A percentile compares a stretch with the other conserved stretches of the same genome.
Evolutionary conservation across 768 basidiomycete genomes (phyloP).

Genomic region (Porpolomopsis calyptriformis): DNA sequence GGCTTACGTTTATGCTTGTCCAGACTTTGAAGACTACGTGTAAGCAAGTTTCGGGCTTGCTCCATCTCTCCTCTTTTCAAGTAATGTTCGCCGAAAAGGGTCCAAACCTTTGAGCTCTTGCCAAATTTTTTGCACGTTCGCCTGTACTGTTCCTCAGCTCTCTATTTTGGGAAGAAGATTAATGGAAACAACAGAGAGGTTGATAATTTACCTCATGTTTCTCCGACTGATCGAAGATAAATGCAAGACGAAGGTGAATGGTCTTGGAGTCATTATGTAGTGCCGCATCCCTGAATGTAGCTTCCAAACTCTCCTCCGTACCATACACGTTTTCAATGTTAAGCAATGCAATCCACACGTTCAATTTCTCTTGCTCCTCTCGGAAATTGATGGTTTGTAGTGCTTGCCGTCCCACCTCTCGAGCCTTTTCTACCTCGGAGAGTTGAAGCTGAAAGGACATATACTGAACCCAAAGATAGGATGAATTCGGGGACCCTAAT

Average conservation of each 20-base stretch:
- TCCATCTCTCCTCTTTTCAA: constrained; percentile 64
- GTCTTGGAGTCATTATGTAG: constrained; percentile 90
- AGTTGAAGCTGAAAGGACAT: constrained; percentile 98
- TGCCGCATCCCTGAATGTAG: constrained; percentile 82
- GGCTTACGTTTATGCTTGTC: constrained; percentile 88
- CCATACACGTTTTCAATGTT: constrained; percentile 94
- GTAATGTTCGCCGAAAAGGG: constrained; percentile 74
- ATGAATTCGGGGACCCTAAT: constrained; percentile 91
- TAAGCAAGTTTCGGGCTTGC: constrained; percentile 74
- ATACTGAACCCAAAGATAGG: constrained; percentile 97
- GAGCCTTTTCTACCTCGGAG: constrained; percentile 93
- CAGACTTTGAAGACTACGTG: constrained; percentile 80
- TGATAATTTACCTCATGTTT: constrained; percentile 61
- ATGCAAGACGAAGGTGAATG: constrained; percentile 72
- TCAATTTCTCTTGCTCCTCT: constrained; percentile 92
- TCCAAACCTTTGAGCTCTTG: constrained; percentile 90
- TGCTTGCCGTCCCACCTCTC: constrained; percentile 76
- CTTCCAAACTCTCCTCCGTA: constrained; percentile 66
- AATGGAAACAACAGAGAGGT: background rate
- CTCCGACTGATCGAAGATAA: constrained; percentile 74
- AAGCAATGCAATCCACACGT: constrained; percentile 93
- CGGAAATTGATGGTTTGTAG: constrained; percentile 84
- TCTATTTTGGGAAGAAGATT: constrained; percentile 32
- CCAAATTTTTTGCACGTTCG: constrained; percentile 90
- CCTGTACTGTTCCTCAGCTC: constrained; percentile 87